phyloP scores from a whole-genome alignment of 2,329 filamentous ascomycete genomes.

The Aspergillus intermedius region DNA sequence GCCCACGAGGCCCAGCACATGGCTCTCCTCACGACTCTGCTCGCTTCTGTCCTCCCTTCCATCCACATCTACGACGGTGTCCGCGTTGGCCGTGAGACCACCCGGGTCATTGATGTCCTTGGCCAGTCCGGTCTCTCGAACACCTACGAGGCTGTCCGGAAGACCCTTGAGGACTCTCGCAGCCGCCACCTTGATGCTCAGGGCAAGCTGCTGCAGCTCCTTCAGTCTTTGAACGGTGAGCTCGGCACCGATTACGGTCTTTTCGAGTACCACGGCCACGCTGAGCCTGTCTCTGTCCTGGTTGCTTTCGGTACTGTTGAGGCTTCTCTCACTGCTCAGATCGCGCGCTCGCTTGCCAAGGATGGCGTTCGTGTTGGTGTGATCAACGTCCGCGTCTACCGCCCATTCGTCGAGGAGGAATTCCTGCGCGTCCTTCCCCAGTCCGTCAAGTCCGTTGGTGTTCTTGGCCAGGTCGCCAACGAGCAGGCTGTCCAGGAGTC shows the following conservation, averaged over 20 bases:
- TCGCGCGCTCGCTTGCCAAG: conserved; percentile 64
- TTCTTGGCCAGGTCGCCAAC: conserved; percentile 81
- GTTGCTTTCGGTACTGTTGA: conserved; percentile 92
- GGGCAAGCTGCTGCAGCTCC: conserved; percentile 62
- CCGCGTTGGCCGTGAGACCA: conserved; percentile 72
- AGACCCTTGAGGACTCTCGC: conserved; percentile 55
- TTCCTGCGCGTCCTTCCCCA: conserved; percentile 77
- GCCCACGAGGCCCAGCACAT: conserved; percentile 93
- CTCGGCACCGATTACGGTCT: conserved; percentile 87
- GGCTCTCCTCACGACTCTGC: conserved; percentile 76
- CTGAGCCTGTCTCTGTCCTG: conserved; percentile 70
- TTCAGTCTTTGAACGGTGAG: conserved; percentile 77
- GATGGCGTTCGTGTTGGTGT: conserved; percentile 75
- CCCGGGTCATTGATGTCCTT: conserved; percentile 74
- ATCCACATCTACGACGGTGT: conserved; percentile 87
- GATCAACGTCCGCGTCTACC: conserved; percentile 86
- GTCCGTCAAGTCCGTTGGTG: conserved; percentile 67
- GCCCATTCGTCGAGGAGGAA: conserved; percentile 89
- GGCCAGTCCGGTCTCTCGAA: conserved; percentile 63
- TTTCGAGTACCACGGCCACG: conserved; percentile 90
- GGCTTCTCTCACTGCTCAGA: conserved; percentile 75
- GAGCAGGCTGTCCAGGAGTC: conserved; percentile 66
- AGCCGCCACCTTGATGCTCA: conserved; percentile 65
- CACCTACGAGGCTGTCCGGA: conserved; percentile 60
- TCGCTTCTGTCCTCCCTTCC: conserved; percentile 72